phyloP scores from a whole-genome alignment of 106 monocot genomes.

The Posidonia australis region DNA sequence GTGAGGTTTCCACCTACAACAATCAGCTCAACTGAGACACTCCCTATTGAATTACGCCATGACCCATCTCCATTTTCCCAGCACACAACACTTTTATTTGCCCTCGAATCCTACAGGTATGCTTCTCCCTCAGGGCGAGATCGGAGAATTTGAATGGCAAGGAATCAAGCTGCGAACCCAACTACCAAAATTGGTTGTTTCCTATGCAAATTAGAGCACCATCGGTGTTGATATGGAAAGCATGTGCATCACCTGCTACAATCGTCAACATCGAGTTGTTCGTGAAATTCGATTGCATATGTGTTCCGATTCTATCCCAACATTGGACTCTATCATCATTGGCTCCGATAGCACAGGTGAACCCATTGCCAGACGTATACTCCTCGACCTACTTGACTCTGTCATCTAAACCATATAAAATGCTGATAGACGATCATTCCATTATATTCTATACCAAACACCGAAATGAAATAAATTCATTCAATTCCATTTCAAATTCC shows the following conservation, averaged over 20 bases:
- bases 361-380: slow-evolving; percentile 56
- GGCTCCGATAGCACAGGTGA: slow-evolving; percentile 46
- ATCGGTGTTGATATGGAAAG: slow-evolving; percentile 34
- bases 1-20: slow-evolving; percentile 64
- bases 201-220: slow-evolving; percentile 48
- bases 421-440: too few relatives aligned
- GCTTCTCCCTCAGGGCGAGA: slow-evolving; percentile 40
- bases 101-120: slow-evolving; percentile 44
- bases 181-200: slow-evolving; percentile 31
- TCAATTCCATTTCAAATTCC: too few relatives aligned
- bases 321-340: slow-evolving; percentile 32
- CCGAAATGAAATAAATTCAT: too few relatives aligned
- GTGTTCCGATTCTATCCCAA: slow-evolving; percentile 29
- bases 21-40: slow-evolving; percentile 28
- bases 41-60: slow-evolving; percentile 2
- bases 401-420: too few relatives aligned
- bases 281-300: slow-evolving; percentile 15
- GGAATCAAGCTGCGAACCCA: slow-evolving; percentile 3
- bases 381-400: slow-evolving; percentile 5
- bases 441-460: too few relatives aligned
- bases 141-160: slow-evolving; percentile 29
- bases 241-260: slow-evolving; percentile 52
- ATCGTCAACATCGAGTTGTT: slow-evolving; percentile 37
- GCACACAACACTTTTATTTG: slow-evolving; percentile 40
- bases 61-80: slow-evolving; percentile 26